Base-by-base conservation (phyloP, 106 monocot species). In the Dioscorea dumetorum region DNA sequence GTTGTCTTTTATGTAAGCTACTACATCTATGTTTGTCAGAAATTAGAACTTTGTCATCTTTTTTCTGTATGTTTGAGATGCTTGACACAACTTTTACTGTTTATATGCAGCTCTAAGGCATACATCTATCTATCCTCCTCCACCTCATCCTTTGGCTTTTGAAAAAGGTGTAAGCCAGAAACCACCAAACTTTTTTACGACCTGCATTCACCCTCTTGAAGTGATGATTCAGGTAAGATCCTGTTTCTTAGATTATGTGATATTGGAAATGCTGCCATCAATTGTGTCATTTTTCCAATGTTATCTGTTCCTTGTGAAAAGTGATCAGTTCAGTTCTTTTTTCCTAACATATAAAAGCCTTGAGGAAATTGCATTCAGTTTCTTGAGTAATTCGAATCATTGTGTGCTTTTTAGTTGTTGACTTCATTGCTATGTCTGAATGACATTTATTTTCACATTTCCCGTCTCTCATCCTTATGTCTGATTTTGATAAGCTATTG, bases 171-270 rank as follows among this genome's bases (percentile, higher is more conserved):
- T 61, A 64, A 49, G 61, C 41, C 56, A 41, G 32, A 89, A 59
- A 66, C 60, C 41, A 51, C 67, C 74, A 19, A 89, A 83, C 16
- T 64, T 84, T 64, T 70, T 59, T n/a, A 14, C 66, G 22, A 89
- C 82, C 76, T 92, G 92, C 70, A 70, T 97, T 19, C 79, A 80
- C 58, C 77, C 97, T 50, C 70, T 92, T 13, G 87, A 89, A 61
- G 79, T 97, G 69, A 82, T 97, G 89, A 92, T 97, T 84, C 85
- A 91, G 95, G 95, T 95, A 80, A 10, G 41, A 41, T 41, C 28
- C 28, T 69, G 48, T 22, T 66, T 9, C 32, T 61, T 57, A 41
- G 41, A 41, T 41, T 41, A 41, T 41, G 41, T 41, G 41, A 41
- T 41, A 41, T 41, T 41, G 41, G 41, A 41, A 6, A 41, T 41